Evolutionary conservation across 2,329 filamentous ascomycete species (phyloP).

Genomic region (Ascochyta lentis): DNA sequence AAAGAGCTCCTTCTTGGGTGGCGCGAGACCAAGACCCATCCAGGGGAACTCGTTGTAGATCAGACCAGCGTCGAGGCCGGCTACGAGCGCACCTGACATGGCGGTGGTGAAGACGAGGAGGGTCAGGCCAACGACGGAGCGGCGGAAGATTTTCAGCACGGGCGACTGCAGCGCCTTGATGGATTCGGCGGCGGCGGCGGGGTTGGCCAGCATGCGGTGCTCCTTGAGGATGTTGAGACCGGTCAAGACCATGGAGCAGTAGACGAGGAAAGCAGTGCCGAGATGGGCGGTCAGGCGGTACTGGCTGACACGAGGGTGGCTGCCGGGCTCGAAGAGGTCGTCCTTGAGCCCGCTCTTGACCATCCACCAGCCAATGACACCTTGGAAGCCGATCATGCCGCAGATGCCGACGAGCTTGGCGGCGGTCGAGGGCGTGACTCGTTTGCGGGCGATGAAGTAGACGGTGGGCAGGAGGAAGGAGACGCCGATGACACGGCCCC

Average conservation of each 20-base stretch:
- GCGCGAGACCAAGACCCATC: constrained; percentile 86
- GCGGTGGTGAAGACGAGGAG: constrained; percentile 85
- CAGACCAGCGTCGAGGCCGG: constrained; percentile 91
- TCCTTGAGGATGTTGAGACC: constrained; percentile 84
- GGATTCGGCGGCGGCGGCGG: constrained; percentile 65
- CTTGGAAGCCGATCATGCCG: constrained; percentile 90
- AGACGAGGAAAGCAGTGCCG: constrained; percentile 88
- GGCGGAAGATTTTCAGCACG: constrained; percentile 74
- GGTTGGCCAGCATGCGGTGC: constrained; percentile 72
- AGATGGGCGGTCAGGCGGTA: constrained; percentile 92
- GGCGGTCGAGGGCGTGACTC: constrained; percentile 80
- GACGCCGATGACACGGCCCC: constrained; percentile 90
- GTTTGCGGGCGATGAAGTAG: constrained; percentile 84
- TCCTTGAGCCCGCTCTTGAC: constrained; percentile 95
- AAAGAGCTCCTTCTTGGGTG: constrained; percentile 82
- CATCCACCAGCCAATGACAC: constrained; percentile 99
- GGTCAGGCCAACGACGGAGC: constrained; percentile 73
- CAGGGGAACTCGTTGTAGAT: constrained; percentile 99
- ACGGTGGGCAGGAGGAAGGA: constrained; percentile 86
- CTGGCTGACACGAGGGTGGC: constrained; percentile 90
- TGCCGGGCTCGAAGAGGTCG: constrained; percentile 89
- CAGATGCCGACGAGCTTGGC: constrained; percentile 81
- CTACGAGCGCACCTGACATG: constrained; percentile 92
- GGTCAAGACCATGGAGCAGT: constrained; percentile 91
- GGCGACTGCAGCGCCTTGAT: constrained; percentile 69